A percentile compares a stretch with the other conserved stretches of the same genome.
Conservation (phyloP, 1,284 basidiomycete genomes). For the Afroboletus lepidellus region DNA sequence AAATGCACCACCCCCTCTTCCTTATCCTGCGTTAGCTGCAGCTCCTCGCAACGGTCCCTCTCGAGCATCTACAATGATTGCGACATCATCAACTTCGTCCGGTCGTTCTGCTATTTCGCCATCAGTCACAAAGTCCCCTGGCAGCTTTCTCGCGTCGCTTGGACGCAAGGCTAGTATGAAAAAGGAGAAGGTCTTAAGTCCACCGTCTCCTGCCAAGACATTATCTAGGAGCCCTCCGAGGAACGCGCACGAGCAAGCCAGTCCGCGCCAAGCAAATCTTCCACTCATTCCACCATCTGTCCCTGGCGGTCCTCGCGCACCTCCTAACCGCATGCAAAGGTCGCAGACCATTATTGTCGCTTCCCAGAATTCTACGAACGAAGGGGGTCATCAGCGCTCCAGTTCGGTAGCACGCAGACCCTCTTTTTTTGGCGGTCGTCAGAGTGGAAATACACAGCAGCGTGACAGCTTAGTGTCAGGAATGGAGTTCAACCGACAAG, state of each 20-base stretch:
- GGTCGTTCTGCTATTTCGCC: conserved; percentile 29
- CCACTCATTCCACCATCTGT: conserved; percentile 47
- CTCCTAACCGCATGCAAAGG: conserved; percentile 58
- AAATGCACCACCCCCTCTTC: conserved; percentile 62
- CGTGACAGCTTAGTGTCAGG: conserved; percentile 12
- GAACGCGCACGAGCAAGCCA: conserved; percentile 30
- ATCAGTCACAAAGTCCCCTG: conserved; percentile 41
- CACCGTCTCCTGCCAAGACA: conserved; percentile 37
- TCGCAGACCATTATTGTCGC: conserved; percentile 63
- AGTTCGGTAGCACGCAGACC: conserved; percentile 48
- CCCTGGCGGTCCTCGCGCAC: conserved; percentile 75
- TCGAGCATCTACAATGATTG: conserved; percentile 30
- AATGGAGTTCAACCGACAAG: conserved; percentile 57
- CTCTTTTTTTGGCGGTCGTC: conserved; percentile 43
- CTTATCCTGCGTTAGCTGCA: conserved; percentile 65
- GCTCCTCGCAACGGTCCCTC: conserved; percentile 30
- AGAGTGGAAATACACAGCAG: conserved; percentile 10
- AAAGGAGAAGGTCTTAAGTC: conserved; percentile 35
- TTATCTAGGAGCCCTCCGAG: conserved; percentile 45
- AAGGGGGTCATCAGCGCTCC: conserved; percentile 37
- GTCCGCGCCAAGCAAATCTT: conserved; percentile 40
- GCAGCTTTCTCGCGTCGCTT: conserved; percentile 71
- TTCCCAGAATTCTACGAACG: conserved; percentile 37
- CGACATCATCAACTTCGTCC: conserved; percentile 37
- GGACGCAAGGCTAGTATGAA: conserved; percentile 66